Conservation (phyloP, 108 stramenopile species). For the Cyclotella choctawhatcheeana region DNA sequence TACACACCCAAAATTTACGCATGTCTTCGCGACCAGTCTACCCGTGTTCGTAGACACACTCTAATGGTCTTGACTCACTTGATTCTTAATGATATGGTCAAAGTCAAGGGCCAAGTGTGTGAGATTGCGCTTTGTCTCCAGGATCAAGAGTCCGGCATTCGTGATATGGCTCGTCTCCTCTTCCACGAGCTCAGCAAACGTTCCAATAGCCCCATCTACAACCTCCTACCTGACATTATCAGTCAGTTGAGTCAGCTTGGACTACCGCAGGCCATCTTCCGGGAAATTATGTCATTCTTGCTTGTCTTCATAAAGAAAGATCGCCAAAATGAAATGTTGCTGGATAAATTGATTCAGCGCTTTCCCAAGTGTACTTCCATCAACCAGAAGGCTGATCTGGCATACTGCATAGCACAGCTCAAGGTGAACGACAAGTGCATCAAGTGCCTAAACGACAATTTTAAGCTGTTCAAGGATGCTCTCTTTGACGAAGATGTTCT, state of each 20-base stretch:
- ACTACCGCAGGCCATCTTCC: conserved; percentile 80
- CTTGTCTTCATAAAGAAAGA: conserved; percentile 97
- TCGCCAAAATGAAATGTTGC: conserved; percentile 89
- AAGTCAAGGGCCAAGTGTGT: conserved; percentile 95
- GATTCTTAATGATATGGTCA: conserved; percentile 99
- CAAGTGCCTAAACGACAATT: conserved; percentile 85
- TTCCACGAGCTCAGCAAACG: conserved; percentile 95
- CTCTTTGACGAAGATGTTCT: conserved; percentile 92
- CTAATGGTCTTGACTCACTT: conserved; percentile 97
- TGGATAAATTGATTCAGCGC: conserved; percentile 94
- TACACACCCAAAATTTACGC: conserved; percentile 94
- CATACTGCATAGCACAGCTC: conserved; percentile 94
- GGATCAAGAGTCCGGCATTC: conserved; percentile 86
- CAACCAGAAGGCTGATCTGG: conserved; percentile 84
- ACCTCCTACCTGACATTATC: conserved; percentile 97
- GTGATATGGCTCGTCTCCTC: conserved; percentile 91
- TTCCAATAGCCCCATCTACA: conserved; percentile 97
- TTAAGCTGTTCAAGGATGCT: conserved; percentile 90
- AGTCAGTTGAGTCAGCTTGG: conserved; percentile 82
- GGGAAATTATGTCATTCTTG: conserved; percentile 91
- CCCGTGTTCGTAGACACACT: conserved; percentile 90
- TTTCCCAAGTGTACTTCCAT: conserved; percentile 80
- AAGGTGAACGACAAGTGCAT: conserved; percentile 89
- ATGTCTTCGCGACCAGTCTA: conserved; percentile 91
- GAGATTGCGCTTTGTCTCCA: conserved; percentile 93